phyloP scores from a whole-genome alignment of 176 grass and related monocot species.

The Neostapfia colusana region DNA sequence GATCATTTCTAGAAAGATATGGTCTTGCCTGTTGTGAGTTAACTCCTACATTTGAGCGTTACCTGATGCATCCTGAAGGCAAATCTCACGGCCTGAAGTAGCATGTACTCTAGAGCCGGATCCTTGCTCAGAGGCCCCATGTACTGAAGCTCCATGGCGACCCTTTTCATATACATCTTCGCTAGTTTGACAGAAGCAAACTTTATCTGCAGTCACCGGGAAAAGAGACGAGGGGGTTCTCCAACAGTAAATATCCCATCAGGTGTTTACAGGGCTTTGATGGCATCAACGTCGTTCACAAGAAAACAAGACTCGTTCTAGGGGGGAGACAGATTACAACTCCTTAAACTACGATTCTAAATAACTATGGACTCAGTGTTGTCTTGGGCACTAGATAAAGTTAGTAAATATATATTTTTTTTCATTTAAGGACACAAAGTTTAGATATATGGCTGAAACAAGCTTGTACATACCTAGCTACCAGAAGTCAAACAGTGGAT shows the following conservation, averaged over 20 bases:
- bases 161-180: conserved; percentile 95
- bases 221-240: background rate
- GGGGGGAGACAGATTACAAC: background rate
- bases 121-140: conserved; percentile 94
- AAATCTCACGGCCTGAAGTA: conserved; percentile 97
- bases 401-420: too few species aligned
- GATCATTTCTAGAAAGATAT: background rate
- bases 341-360: background rate
- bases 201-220: conserved; percentile 69
- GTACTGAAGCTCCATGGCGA: conserved; percentile 85
- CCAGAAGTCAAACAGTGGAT: too few species aligned
- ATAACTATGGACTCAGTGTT: background rate
- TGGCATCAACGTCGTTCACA: background rate
- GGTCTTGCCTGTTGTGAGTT: background rate
- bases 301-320: background rate
- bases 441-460: too few species aligned
- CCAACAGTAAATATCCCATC: background rate
- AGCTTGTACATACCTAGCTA: too few species aligned
- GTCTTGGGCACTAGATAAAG: background rate
- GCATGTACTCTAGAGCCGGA: conserved; percentile 93
- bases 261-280: background rate
- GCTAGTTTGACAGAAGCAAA: conserved; percentile 95
- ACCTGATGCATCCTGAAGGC: conserved; percentile 99
- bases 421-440: too few species aligned
- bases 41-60: conserved; percentile 14